Evolutionary conservation across 768 basidiomycete species (phyloP), one percentile per base, ranked within the genome.

Genomic region (Ramaria sp.): DNA sequence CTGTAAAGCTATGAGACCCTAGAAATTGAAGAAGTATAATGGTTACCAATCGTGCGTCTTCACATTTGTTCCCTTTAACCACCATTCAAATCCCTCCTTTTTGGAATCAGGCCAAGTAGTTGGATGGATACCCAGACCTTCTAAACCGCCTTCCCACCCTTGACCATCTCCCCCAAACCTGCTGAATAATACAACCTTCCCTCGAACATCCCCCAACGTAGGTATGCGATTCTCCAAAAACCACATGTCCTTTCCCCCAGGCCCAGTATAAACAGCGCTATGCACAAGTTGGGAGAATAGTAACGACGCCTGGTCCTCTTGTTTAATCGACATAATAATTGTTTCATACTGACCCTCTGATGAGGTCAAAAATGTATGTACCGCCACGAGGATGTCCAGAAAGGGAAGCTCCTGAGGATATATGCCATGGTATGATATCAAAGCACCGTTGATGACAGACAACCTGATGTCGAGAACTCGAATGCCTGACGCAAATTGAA

Each of bases 71-170:
- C 77, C 74, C 58, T 82, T 81, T 61, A 84, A 80, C 62, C 79
- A 74, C 90, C 91, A 93, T 42, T 77, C 70, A 64, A 96, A 97
- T 0, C 83, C 88, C 1, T 73, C 67, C 61, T 77, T 80, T 32
- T 66, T 70, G 60, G 81, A 88, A 67, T 96, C 83, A 0, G 90
- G 91, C 93, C 93, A 97, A 1, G 68, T 71, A 1, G 77, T 78
- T 5, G 93, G 91, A 61, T 91, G 88, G n/a, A 97, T 86, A 1
- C 93, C 93, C 58, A 92, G 69, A 2, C 82, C 86, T 49, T 85
- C 78, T 8, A 77, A 59, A 2, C 78, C 82, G 20, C 73, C 72
- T 59, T 83, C 76, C 90, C 89, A 92, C 0, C 75, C 83, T 8
- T 69, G 68, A 2, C 81, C 78, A 58, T 82, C 73, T 0, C 75